Percentiles rank a stretch among this genome's conserved stretches.
These are phyloP conservation scores for Domatiomyces catenatus DNA, from an alignment of 2,329 filamentous ascomycete genomes.

Conservation along the genomic window DNA sequence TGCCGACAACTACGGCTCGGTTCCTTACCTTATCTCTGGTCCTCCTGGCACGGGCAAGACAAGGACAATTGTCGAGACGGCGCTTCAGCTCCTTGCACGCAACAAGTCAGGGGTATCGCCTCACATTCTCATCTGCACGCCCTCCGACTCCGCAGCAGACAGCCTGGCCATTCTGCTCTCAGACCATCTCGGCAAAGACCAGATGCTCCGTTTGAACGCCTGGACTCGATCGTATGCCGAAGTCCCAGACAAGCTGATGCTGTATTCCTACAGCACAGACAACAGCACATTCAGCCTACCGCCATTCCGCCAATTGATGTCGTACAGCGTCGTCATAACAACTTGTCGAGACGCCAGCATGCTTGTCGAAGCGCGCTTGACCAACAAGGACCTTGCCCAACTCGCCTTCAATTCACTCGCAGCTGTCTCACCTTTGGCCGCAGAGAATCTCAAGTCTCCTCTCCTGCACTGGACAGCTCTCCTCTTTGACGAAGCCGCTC, in stretches of 20 bases:
- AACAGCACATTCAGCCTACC: constrained; percentile 29
- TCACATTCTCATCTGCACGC: constrained; percentile 25
- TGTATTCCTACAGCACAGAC: constrained; percentile 25
- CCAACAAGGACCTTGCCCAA: constrained; percentile 27
- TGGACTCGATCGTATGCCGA: constrained; percentile 28
- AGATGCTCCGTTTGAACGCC: constrained; percentile 29
- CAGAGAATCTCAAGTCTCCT: neutral
- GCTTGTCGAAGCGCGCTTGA: constrained; percentile 27
- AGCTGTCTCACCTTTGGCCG: neutral
- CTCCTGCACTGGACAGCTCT: constrained; percentile 15
- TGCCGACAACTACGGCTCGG: constrained; percentile 26
- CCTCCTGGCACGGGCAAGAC: constrained; percentile 40
- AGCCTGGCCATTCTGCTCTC: constrained; percentile 25
- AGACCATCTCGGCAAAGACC: constrained; percentile 21
- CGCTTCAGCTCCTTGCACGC: constrained; percentile 21
- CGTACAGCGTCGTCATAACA: constrained; percentile 29
- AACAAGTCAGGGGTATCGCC: constrained; percentile 5
- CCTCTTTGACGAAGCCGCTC: constrained; percentile 34
- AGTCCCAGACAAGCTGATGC: constrained; percentile 25
- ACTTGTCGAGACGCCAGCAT: constrained; percentile 29
- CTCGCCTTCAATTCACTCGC: constrained; percentile 16
- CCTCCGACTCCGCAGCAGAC: constrained; percentile 36
- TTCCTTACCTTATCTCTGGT: constrained; percentile 35
- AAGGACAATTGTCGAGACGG: constrained; percentile 34
- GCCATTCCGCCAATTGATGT: constrained; percentile 25